These are phyloP conservation scores for Gynochthodes officinalis DNA, from an alignment of 257 asterid genomes.

Conservation along the genomic window DNA sequence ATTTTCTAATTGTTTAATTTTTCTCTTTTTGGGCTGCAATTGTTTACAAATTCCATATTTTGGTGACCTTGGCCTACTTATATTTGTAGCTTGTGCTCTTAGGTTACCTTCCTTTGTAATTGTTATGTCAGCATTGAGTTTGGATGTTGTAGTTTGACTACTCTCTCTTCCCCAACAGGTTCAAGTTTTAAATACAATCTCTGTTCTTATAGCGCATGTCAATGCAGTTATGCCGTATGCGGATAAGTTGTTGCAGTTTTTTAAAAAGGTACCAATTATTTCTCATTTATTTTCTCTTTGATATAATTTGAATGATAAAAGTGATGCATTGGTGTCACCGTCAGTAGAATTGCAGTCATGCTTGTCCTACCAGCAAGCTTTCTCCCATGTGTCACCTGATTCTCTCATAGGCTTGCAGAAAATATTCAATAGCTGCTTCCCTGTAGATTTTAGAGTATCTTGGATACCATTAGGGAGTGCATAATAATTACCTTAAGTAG, in stretches of 20 bases:
- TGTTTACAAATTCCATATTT: too few relatives aligned
- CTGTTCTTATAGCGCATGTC: conserved; percentile 73
- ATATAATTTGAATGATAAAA: not conserved
- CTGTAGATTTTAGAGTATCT: not conserved
- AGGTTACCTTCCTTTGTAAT: not conserved
- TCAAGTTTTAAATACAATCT: conserved; percentile 84
- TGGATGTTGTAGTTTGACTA: not conserved
- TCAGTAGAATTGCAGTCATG: not conserved
- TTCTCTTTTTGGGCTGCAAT: not conserved
- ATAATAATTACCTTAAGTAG: not conserved
- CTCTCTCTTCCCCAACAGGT: conserved; percentile 47
- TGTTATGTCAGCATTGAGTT: not conserved
- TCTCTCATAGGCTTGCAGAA: not conserved
- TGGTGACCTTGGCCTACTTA: not conserved
- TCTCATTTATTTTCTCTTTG: not conserved
- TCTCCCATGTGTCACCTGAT: not conserved
- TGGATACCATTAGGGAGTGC: not conserved
- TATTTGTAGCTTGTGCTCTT: not conserved
- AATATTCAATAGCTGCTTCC: not conserved
- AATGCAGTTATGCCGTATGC: conserved; percentile 75
- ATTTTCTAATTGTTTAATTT: not conserved
- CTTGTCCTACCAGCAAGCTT: not conserved
- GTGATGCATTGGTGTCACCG: not conserved
- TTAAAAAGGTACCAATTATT: conserved; percentile 58
- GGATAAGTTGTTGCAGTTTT: conserved; percentile 75